A percentile compares a stretch with the other conserved stretches of the same genome.
Evolutionary conservation across 805 yeast species (phyloP).

Genomic region (Novakomyces olei): DNA sequence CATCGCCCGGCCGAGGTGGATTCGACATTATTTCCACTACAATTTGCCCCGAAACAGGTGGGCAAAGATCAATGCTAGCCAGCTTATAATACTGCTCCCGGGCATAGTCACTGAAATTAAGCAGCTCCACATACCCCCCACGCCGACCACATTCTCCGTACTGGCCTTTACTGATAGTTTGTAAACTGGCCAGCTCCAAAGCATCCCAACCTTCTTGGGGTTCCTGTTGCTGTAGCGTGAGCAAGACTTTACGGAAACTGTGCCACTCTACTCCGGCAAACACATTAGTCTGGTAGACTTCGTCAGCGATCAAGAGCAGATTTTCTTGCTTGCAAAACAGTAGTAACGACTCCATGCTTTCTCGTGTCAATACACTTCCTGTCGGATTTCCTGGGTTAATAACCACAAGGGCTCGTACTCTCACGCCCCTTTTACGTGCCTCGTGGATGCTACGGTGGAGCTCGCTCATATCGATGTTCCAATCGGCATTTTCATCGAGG

Average conservation of each 20-base stretch:
- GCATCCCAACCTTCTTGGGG: constrained; percentile 27
- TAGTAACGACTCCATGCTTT: constrained; percentile 48
- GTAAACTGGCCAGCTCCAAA: constrained; percentile 80
- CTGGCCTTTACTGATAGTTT: constrained; percentile 95
- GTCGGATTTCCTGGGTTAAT: constrained; percentile 99
- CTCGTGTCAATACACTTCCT: constrained; percentile 52
- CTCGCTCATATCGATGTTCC: constrained; percentile 62
- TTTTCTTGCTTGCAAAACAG: constrained; percentile 68
- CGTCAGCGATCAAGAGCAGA: constrained; percentile 81
- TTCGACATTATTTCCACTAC: constrained; percentile 78
- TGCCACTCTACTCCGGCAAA: constrained; percentile 36
- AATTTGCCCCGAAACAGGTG: constrained; percentile 89
- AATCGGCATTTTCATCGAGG: constrained; percentile 53
- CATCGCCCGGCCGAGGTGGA: constrained; percentile 67
- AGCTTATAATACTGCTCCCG: constrained; percentile 54
- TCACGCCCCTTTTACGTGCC: constrained; percentile 30
- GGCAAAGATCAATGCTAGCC: constrained; percentile 78
- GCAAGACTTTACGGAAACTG: constrained; percentile 63
- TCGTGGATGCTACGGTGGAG: constrained; percentile 32
- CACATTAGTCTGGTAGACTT: constrained; percentile 87
- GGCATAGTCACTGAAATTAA: constrained; percentile 55
- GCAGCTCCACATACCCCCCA: constrained; percentile 93
- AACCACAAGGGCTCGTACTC: constrained; percentile 62
- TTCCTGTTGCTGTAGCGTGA: constrained; percentile 32
- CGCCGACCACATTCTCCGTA: constrained; percentile 98